Base-by-base conservation (phyloP, 2,329 filamentous ascomycete species). In the Curvularia spicifera region DNA sequence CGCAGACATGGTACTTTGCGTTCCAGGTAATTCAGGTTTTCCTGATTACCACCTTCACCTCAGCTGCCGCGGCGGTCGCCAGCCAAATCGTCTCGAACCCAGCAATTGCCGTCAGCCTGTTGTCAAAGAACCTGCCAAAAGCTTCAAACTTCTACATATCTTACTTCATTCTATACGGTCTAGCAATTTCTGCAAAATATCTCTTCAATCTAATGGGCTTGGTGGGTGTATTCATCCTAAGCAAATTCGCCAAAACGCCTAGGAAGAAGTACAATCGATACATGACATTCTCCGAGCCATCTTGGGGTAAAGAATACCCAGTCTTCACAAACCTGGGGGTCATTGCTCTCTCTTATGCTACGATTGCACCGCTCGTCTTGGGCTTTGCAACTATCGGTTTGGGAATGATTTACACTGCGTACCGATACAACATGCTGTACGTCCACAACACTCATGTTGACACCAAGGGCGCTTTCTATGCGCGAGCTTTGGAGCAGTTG, bases 11-110 rank as follows among this genome's bases (percentile, higher is more conserved):
- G 66, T 99, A 96, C 82, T 99, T 98, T 73, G 87, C 84, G 45
- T 96, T 96, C 81, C 91, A 95, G 76, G 87, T 98, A 33, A 84
- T 98, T 15, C 93, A 98, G 74, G 91, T 97, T 43, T 98, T 98
- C 81, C 80, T 98, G 54, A 87, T 98, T 53, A 88, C 91, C 0
- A 97, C 94, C 0, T 68, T 97, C 29, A 85, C 91, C 3, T 93
- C 91, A 20, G 89, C 92, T 0, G 93, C 93, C 4, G 87, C 91
- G 1, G 84, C 89, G 12, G 74, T 75, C 5, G 70, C 76, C 29
- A 65, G 70, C 29, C 64, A 85, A 10, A 87, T 96, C 42, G 80
- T 88, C 22, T 24, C 86, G 0, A 66, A 91, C 2, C 92, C 93
- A 0, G 73, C 79, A 1, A 77, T 76, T 0, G 86, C 85, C 9